Percentiles rank a stretch among this genome's conserved stretches.
These are phyloP conservation scores for Pseudisothecium myosuroides DNA, from an alignment of 225 moss, liverwort and hornwort species.

Conservation along the genomic window DNA sequence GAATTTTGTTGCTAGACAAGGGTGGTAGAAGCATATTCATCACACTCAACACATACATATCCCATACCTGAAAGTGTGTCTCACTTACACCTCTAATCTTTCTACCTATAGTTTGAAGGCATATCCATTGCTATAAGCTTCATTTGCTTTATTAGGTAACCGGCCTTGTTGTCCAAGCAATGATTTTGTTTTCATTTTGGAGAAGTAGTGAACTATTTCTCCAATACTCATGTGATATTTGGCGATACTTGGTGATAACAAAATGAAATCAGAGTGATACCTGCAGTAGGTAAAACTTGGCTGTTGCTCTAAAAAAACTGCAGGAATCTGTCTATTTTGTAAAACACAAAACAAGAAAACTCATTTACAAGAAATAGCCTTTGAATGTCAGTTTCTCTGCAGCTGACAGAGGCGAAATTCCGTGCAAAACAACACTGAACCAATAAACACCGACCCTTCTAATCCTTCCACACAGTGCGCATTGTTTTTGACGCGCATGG, in stretches of 20 bases:
- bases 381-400: not conserved
- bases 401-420: not conserved
- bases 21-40: not conserved
- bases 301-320: not conserved
- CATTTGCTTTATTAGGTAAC: constrained; percentile 48
- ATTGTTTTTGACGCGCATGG: constrained; percentile 57
- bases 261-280: not conserved
- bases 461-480: constrained; percentile 71
- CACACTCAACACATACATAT: not conserved
- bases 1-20: rapidly evolving
- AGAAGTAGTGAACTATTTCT: not conserved
- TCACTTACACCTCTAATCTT: constrained; percentile 62
- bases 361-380: not conserved
- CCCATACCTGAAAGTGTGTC: constrained; percentile 66
- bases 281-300: not conserved
- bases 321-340: not conserved
- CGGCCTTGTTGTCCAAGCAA: constrained; percentile 51
- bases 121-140: constrained; percentile 27
- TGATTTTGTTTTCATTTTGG: not conserved
- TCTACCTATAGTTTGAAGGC: constrained; percentile 68
- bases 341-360: not conserved
- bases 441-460: constrained; percentile 33
- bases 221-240: not conserved
- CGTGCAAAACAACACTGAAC: not conserved
- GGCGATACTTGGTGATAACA: not conserved